Base-by-base conservation (phyloP, 2,329 filamentous ascomycete species). In the Fusarium lyarnte region DNA sequence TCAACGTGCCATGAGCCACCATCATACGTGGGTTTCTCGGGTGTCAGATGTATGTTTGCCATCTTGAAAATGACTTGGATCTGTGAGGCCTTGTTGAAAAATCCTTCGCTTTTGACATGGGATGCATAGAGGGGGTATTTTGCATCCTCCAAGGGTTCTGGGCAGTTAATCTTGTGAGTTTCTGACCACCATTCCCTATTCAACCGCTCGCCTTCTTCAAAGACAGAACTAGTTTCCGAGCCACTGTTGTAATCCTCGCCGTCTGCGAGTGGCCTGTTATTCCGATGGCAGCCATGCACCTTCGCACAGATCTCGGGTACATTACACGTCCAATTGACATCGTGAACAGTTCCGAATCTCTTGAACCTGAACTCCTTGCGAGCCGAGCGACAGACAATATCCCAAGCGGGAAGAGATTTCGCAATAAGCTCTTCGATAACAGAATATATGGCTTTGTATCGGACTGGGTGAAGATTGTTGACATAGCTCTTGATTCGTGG, bases 1-100 rank as follows among this genome's bases (percentile, higher is more conserved):
- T 90, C 88, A 5, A 88, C 75, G 65, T 90, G 87, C 85, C 88
- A 90, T 2, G 79, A 80, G 1, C 87, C 87, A 21, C 86, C 86
- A 0, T 80, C 78, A 70, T 89, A 92, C 0, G 74, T 75, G 0
- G 89, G 87, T 4, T 88, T 85, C n/a, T 88, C 86, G 0, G 90
- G 90, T 0, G 85, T 88, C 1, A 92, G 82, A 31, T 90, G 84
- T 47, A 92, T 88, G 51, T 87, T 89, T 16, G 88, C 85, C 11
- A 93, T 80, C 77, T 92, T 92, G 53, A 91, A 85, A 59, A 92
- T 89, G 46, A 92, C 82, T 68, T 93, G 91, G 0, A 92, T 79
- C 7, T 78, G 79, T 5, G 75, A 58, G 6, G 69, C 61, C 19
- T 69, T 72, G 4, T 77, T 43, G 46, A 80, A 79, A 69, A 82